Base-by-base conservation (phyloP, 2,329 filamentous ascomycete genomes). In the Helotiales sp. region DNA sequence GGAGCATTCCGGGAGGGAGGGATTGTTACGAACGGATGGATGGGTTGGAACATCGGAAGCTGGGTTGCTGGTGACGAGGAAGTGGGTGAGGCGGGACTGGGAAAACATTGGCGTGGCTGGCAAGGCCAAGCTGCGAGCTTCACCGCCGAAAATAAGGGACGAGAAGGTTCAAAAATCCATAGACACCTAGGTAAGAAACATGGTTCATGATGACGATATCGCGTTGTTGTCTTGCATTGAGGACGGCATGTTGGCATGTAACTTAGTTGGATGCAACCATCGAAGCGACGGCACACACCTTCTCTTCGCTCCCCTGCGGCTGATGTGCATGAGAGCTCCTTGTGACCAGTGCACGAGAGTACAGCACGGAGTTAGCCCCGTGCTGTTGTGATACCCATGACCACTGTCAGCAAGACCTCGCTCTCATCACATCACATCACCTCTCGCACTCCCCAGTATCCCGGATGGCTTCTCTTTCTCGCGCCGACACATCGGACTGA, bases 341-440 rank as follows among this genome's bases (percentile, higher is more conserved):
- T 60, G 57, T 60, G 57, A 60, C 57, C 57, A 45, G 20, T n/a
- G 37, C 57, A 60, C 57, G 57, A 60, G 57, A 43, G 37, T 28
- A 45, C 37, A 17, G 24, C 8, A 60, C n/a, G 26, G 22, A 6
- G n/a, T 40, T 57, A 57, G 32, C 30, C 40, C 8, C 54, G 54
- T 15, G 32, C n/a, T 57, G 54, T 20, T 37, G 54, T 40, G 30
- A 6, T 40, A 57, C 54, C 54, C 54, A 57, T 34, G 54, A 57
- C 30, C 20, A 40, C 30, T n/a, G 30, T 34, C 54, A 57, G 30
- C 54, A 6, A 57, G 32, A 37, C 54, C 30, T 15, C n/a, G 15
- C 32, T 30, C 30, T n/a, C 20, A 20, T 45, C 40, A 45, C 40
- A 45, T 57, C 37, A n/a, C 57, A 45, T 30, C 26, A 60, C 37